A percentile compares a stretch with the other conserved stretches of the same genome.
Conservation (phyloP, 2,329 filamentous ascomycete genomes). For the Colletotrichum ledebouriae region DNA sequence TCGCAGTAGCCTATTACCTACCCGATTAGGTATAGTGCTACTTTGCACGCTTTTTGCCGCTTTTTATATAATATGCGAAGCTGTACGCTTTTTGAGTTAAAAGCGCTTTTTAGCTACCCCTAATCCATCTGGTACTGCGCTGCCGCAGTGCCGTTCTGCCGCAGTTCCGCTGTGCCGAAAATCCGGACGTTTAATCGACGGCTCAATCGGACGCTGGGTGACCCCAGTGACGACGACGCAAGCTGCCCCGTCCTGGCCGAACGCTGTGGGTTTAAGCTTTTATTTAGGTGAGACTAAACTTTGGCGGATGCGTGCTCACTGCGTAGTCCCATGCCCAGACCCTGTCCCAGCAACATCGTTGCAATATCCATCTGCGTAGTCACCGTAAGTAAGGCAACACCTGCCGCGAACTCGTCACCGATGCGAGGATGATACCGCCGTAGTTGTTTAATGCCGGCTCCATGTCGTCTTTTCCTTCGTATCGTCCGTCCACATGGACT, state of each 20-base stretch:
- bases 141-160: slow-evolving; percentile 23
- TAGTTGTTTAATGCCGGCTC: too few species aligned
- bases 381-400: not conserved
- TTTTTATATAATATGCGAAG: too few species aligned
- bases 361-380: not conserved
- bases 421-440: too few species aligned
- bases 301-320: not conserved
- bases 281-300: slow-evolving; percentile 17
- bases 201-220: slow-evolving; percentile 12
- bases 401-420: not conserved
- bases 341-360: slow-evolving; percentile 2
- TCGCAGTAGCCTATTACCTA: too few species aligned
- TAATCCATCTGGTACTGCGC: slow-evolving; percentile 7
- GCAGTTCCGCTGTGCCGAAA: slow-evolving; percentile 18
- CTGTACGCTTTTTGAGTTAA: too few species aligned
- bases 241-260: slow-evolving; percentile 6
- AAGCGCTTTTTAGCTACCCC: too few species aligned
- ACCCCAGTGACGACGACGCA: slow-evolving; percentile 11
- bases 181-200: slow-evolving; percentile 17
- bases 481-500: too few species aligned
- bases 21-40: too few species aligned
- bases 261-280: slow-evolving; percentile 29
- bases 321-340: slow-evolving; percentile 5
- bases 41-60: too few species aligned
- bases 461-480: too few species aligned